Conservation (phyloP, 2,329 filamentous ascomycete genomes). For the Pestalotiopsis sp. region DNA sequence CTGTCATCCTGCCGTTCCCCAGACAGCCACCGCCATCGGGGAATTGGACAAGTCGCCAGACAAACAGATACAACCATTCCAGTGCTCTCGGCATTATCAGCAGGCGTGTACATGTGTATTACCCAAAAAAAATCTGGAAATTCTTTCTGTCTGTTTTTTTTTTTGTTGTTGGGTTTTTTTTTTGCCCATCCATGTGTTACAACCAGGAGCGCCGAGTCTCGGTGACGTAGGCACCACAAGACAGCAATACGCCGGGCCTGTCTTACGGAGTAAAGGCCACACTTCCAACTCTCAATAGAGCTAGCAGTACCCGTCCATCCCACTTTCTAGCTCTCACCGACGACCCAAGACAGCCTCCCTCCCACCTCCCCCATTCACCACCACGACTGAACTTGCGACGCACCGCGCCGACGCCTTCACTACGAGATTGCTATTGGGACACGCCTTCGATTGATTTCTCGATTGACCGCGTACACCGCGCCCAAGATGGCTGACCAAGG, state of each 20-base stretch:
- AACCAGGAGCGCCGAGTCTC: not conserved
- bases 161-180: no score
- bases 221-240: not conserved
- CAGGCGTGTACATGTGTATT: no score
- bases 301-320: conserved; percentile 11
- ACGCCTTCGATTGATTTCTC: not conserved
- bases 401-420: not conserved
- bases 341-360: conserved; percentile 7
- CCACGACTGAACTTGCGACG: not conserved
- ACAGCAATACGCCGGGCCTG: not conserved
- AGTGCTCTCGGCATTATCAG: no score
- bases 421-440: not conserved
- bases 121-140: no score
- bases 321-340: conserved; percentile 16
- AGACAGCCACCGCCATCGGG: not conserved
- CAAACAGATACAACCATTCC: not conserved
- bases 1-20: not conserved
- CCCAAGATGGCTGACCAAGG: conserved; percentile 57
- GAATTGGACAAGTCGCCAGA: not conserved
- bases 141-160: no score
- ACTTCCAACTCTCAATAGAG: conserved; percentile 9
- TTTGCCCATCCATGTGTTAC: not conserved
- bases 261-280: conserved; percentile 12
- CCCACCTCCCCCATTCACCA: not conserved
- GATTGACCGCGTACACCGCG: conserved; percentile 18